Evolutionary conservation across 306 rosid species (phyloP).

Genomic region (Prunus fruticosa): DNA sequence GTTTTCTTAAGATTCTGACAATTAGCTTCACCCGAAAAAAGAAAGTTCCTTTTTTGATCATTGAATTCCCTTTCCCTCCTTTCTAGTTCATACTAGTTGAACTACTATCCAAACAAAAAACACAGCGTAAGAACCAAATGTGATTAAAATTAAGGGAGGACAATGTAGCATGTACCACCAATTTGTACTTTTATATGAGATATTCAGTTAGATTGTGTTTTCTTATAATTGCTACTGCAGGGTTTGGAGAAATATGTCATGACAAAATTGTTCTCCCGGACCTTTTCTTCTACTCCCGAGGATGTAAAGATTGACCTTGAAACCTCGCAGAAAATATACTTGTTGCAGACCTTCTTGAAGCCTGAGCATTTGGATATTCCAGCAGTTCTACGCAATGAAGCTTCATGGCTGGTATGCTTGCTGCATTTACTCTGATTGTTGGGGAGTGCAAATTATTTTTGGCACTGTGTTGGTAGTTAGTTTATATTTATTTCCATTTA

Average conservation of each 20-base stretch:
- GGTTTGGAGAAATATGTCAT: slow-evolving; percentile 69
- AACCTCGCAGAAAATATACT: slow-evolving; percentile 43
- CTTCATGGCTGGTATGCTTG: slow-evolving; percentile 58
- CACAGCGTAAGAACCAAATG: background rate
- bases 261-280: slow-evolving; percentile 67
- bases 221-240: slow-evolving; percentile 21
- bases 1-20: background rate
- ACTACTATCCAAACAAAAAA: background rate
- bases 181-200: background rate
- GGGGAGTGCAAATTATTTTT: background rate
- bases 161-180: background rate
- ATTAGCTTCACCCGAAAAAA: background rate
- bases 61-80: background rate
- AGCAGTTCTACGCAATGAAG: slow-evolving; percentile 43
- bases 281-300: slow-evolving; percentile 46
- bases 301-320: slow-evolving; percentile 50
- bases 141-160: background rate
- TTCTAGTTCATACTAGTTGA: background rate
- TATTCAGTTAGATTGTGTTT: background rate
- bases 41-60: background rate
- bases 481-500: background rate
- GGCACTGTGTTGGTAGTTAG: background rate
- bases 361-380: slow-evolving; percentile 76
- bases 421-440: background rate
- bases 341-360: slow-evolving; percentile 61